phyloP scores from a whole-genome alignment of 371 early-diverging fungal genomes.

The Lichtheimia ornata region DNA sequence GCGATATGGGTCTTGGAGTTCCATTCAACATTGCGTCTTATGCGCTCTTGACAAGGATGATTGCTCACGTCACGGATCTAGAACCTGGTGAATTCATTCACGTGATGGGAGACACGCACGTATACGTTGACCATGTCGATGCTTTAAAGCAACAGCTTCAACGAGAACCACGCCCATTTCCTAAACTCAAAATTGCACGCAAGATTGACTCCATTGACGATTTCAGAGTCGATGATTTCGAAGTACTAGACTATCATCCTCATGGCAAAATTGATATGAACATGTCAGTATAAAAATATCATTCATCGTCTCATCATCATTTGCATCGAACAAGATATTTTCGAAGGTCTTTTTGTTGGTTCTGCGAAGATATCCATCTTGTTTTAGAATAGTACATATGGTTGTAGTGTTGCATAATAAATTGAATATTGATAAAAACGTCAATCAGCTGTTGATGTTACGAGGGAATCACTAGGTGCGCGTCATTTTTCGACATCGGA shows the following conservation, averaged over 20 bases:
- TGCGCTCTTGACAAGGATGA: conserved; percentile 91
- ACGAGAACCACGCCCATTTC: conserved; percentile 89
- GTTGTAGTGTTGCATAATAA: too few relatives aligned
- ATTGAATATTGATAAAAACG: too few relatives aligned
- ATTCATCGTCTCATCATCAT: not conserved
- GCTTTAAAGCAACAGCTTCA: conserved; percentile 84
- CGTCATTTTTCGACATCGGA: too few relatives aligned
- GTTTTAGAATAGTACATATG: too few relatives aligned
- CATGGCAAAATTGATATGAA: conserved; percentile 93
- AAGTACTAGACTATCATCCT: conserved; percentile 87
- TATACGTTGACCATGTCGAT: conserved; percentile 94
- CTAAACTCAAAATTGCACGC: conserved; percentile 75
- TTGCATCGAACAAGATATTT: not conserved
- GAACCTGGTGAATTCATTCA: conserved; percentile 94
- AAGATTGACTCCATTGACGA: conserved; percentile 77
- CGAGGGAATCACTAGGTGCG: too few relatives aligned
- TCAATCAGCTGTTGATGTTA: too few relatives aligned
- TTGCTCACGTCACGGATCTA: conserved; percentile 90
- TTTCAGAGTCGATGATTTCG: conserved; percentile 86
- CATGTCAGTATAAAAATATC: conserved; percentile 81
- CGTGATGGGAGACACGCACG: conserved; percentile 97
- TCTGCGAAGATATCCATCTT: too few relatives aligned
- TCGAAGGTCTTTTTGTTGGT: too few relatives aligned
- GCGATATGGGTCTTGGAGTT: conserved; percentile 99
- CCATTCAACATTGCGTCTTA: conserved; percentile 99